phyloP scores from a whole-genome alignment of 176 grass and related monocot species.

The Phyllostachys edulis region DNA sequence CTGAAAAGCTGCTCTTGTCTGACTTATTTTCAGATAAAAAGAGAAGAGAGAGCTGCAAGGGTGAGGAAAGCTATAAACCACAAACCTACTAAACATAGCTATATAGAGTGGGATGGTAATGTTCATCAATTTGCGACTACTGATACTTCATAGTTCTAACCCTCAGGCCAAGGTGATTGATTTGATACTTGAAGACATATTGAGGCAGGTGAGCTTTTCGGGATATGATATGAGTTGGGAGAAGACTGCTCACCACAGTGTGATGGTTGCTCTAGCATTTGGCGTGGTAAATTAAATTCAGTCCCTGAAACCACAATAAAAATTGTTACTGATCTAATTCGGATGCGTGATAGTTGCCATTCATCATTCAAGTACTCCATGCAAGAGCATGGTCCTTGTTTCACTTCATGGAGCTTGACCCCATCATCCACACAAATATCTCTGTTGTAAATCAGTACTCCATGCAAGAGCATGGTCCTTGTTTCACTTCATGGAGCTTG shows the following conservation, averaged over 20 bases:
- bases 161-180: slow-evolving; percentile 22
- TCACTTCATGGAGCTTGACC: no score
- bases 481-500: no score
- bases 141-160: slow-evolving; percentile 7
- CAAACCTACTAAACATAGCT: slow-evolving; percentile 13
- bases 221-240: slow-evolving; percentile 3
- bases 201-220: not conserved
- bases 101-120: slow-evolving; percentile 17
- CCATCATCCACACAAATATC: no score
- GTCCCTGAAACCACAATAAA: slow-evolving; percentile 22
- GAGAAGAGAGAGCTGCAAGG: slow-evolving; percentile 36
- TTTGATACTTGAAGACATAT: slow-evolving; percentile 29
- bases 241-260: slow-evolving; percentile 21
- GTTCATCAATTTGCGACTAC: slow-evolving; percentile 25
- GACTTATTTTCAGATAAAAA: slow-evolving; percentile 48
- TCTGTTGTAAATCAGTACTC: no score
- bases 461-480: no score
- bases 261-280: slow-evolving; percentile 39
- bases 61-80: slow-evolving; percentile 44
- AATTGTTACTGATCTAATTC: slow-evolving; percentile 13
- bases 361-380: slow-evolving; percentile 34
- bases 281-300: slow-evolving; percentile 32
- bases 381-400: no score
- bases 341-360: not conserved
- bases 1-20: slow-evolving; percentile 36